phyloP scores from a whole-genome alignment of 805 yeast species.

The Metschnikowia vanudenii region DNA sequence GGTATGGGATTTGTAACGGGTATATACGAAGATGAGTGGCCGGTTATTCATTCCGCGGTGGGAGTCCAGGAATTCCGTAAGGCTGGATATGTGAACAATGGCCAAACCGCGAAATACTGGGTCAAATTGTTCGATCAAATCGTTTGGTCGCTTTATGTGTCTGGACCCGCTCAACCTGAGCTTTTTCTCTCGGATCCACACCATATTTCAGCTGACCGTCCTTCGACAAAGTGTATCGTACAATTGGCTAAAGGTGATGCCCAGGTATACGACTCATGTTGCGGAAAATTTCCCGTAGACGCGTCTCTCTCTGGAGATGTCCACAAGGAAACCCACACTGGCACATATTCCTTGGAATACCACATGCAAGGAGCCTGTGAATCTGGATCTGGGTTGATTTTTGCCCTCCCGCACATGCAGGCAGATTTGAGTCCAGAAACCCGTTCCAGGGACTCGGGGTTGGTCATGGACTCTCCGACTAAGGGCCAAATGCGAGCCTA shows the following conservation, averaged over 20 bases:
- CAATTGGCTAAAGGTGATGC: conserved; percentile 57
- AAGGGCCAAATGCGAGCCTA: conserved; percentile 50
- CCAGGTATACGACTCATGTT: conserved; percentile 52
- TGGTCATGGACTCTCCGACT: conserved; percentile 47
- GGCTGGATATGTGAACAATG: conserved; percentile 26
- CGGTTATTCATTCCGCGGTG: conserved; percentile 53
- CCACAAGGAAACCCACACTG: conserved; percentile 25
- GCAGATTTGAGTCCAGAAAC: conserved; percentile 34
- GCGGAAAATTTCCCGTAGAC: conserved; percentile 58
- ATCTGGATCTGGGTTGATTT: conserved; percentile 36
- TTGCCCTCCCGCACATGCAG: conserved; percentile 54
- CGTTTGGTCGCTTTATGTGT: conserved; percentile 68
- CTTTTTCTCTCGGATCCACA: conserved; percentile 32
- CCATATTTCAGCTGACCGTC: conserved; percentile 29
- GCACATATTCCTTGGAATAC: conserved; percentile 32
- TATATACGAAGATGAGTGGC: conserved; percentile 25
- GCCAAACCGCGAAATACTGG: conserved; percentile 49
- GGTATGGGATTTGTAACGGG: conserved; percentile 85
- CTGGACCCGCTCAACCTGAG: conserved; percentile 33
- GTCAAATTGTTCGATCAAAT: conserved; percentile 53
- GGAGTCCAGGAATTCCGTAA: conserved; percentile 56
- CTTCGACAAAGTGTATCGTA: conserved; percentile 37
- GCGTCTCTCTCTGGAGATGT: conserved; percentile 42
- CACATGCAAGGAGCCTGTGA: conserved; percentile 27
- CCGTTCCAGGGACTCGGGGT: conserved; percentile 28